A percentile compares a stretch with the other conserved stretches of the same genome.
phyloP scores from a whole-genome alignment of 257 asterid species.

The Euphrasia confusa region DNA sequence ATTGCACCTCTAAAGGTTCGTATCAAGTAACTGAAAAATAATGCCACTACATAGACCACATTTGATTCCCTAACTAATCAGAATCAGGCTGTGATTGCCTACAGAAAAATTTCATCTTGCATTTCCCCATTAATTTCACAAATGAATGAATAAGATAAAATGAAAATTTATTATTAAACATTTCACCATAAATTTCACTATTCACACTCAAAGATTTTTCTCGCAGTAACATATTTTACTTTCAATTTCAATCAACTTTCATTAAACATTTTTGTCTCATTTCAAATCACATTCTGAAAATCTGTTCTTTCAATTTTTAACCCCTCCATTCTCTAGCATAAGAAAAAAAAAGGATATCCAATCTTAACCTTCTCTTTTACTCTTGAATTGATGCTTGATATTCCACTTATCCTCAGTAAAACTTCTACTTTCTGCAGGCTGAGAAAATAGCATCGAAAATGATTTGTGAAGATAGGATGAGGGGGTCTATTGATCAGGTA shows the following conservation, averaged over 20 bases:
- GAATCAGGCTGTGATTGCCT: slow-evolving; percentile 7
- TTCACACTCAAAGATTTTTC: background rate
- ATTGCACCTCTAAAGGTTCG: slow-evolving; percentile 88
- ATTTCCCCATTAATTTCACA: background rate
- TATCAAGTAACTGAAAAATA: slow-evolving; percentile 19
- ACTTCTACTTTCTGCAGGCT: slow-evolving; percentile 49
- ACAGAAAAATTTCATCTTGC: background rate
- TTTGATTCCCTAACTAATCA: slow-evolving; percentile 5
- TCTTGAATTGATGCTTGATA: background rate
- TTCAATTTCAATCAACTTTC: background rate
- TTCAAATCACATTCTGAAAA: background rate
- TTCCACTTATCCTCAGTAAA: slow-evolving; percentile 18
- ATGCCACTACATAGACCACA: slow-evolving; percentile 16
- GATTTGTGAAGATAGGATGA: slow-evolving; percentile 96
- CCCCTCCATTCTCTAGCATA: background rate
- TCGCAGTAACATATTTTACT: background rate
- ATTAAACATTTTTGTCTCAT: background rate
- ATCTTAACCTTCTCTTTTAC: background rate
- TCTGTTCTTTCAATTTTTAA: too few species aligned
- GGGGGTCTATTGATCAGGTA: slow-evolving; percentile 98
- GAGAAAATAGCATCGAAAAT: slow-evolving; percentile 97
- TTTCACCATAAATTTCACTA: background rate
- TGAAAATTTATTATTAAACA: background rate
- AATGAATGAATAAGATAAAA: background rate
- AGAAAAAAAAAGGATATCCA: background rate